Conservation (phyloP, 2,329 filamentous ascomycete species). For the Stachybotrys chartarum region DNA sequence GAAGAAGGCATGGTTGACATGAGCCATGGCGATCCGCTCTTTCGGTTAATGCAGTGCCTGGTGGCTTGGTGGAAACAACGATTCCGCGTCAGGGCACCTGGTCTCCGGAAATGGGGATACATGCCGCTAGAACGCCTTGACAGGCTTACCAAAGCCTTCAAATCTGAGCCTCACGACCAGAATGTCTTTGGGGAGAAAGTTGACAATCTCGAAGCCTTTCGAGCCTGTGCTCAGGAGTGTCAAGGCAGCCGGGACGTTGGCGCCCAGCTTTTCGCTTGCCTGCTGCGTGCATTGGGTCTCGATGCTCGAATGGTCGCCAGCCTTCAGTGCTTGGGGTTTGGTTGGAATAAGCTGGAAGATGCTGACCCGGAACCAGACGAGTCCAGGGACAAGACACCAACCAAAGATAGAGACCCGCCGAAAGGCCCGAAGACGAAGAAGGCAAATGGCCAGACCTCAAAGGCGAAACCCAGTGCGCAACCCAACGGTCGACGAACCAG, state of each 20-base stretch:
- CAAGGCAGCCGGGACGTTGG: slow-evolving; percentile 82
- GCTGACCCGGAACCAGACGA: slow-evolving; percentile 42
- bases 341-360: slow-evolving; percentile 83
- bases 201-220: slow-evolving; percentile 58
- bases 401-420: slow-evolving; percentile 1
- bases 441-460: slow-evolving; percentile 1
- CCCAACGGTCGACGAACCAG: slow-evolving; percentile 9
- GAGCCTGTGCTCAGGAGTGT: slow-evolving; percentile 58
- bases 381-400: slow-evolving; percentile 6
- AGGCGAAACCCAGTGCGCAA: neutral
- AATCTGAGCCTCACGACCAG: slow-evolving; percentile 52
- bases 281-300: slow-evolving; percentile 72
- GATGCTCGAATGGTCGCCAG: slow-evolving; percentile 79
- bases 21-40: slow-evolving; percentile 75
- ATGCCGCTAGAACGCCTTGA: slow-evolving; percentile 69
- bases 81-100: slow-evolving; percentile 71
- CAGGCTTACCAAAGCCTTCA: slow-evolving; percentile 64
- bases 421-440: neutral
- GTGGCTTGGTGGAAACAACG: slow-evolving; percentile 81
- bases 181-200: slow-evolving; percentile 72
- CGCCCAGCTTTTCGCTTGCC: slow-evolving; percentile 80
- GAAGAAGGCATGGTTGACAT: slow-evolving; percentile 68
- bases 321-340: slow-evolving; percentile 81
- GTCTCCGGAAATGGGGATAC: slow-evolving; percentile 84
- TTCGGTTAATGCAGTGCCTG: slow-evolving; percentile 69